Conservation (phyloP, 2,329 filamentous ascomycete genomes). For the Ambrosiella beaveri region DNA sequence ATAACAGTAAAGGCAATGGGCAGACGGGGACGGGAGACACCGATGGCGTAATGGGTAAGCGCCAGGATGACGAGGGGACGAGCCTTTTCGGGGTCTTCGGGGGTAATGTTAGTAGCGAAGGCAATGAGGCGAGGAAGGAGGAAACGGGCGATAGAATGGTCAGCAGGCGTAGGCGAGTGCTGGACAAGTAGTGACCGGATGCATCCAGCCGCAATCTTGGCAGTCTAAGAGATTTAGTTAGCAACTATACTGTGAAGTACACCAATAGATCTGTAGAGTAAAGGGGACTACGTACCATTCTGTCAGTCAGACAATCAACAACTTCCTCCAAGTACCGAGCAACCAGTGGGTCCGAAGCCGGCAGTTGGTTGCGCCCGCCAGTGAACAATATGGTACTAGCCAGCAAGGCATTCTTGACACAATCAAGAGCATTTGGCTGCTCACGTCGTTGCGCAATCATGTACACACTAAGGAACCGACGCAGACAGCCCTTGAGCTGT, state of each 20-base stretch:
- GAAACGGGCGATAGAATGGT: slow-evolving; percentile 56
- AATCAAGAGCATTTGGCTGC: slow-evolving; percentile 56
- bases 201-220: slow-evolving; percentile 81
- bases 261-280: not conserved
- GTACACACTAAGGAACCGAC: slow-evolving; percentile 67
- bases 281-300: slow-evolving; percentile 46
- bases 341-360: slow-evolving; percentile 58
- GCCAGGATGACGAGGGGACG: slow-evolving; percentile 55
- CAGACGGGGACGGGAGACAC: slow-evolving; percentile 27
- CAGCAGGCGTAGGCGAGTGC: slow-evolving; percentile 41
- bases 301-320: slow-evolving; percentile 64
- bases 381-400: slow-evolving; percentile 81
- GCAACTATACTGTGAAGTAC: not conserved
- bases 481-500: slow-evolving; percentile 67
- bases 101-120: slow-evolving; percentile 53
- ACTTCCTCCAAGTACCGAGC: slow-evolving; percentile 62
- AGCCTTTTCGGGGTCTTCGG: slow-evolving; percentile 65
- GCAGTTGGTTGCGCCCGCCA: slow-evolving; percentile 55
- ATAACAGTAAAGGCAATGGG: slow-evolving; percentile 55
- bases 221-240: slow-evolving; percentile 34
- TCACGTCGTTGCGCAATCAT: slow-evolving; percentile 60
- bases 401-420: slow-evolving; percentile 84
- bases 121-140: slow-evolving; percentile 58
- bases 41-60: slow-evolving; percentile 52
- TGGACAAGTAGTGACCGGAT: slow-evolving; percentile 66